These are phyloP conservation scores for Somion occarium DNA, from an alignment of 1,284 basidiomycete species.

Conservation along the genomic window DNA sequence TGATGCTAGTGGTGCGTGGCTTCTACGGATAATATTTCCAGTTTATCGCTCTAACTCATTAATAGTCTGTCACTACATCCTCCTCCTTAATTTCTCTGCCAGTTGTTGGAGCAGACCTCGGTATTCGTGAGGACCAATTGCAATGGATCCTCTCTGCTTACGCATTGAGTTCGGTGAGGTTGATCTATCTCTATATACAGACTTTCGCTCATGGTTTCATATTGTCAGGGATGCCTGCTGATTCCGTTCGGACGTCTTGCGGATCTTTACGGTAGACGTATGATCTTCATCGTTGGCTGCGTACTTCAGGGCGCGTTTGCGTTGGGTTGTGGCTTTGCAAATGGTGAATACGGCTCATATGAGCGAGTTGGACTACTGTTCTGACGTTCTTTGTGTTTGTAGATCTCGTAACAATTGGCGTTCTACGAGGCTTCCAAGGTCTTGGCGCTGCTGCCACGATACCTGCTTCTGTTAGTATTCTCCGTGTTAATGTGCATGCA, in stretches of 20 bases:
- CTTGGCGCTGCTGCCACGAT: slow-evolving; percentile 65
- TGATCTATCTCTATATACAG: too few species aligned
- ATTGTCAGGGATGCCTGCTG: slow-evolving; percentile 49
- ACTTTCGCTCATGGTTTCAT: too few species aligned
- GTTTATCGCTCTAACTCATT: neutral
- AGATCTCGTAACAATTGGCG: slow-evolving; percentile 53
- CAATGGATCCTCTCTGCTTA: slow-evolving; percentile 63
- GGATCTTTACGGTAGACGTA: slow-evolving; percentile 54
- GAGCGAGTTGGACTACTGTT: too few species aligned
- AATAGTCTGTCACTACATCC: slow-evolving; percentile 30
- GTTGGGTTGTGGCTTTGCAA: slow-evolving; percentile 37
- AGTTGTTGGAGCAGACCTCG: slow-evolving; percentile 43
- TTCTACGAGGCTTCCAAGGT: slow-evolving; percentile 70
- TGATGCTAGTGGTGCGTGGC: slow-evolving; percentile 3
- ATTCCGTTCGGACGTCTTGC: slow-evolving; percentile 54
- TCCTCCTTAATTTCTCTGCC: slow-evolving; percentile 47
- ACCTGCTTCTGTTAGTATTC: slow-evolving; percentile 55
- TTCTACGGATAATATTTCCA: neutral
- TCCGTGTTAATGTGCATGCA: too few species aligned
- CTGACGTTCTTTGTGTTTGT: neutral
- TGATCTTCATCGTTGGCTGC: slow-evolving; percentile 45
- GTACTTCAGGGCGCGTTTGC: slow-evolving; percentile 32
- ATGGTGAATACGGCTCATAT: slow-evolving; percentile 40
- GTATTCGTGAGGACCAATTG: slow-evolving; percentile 37
- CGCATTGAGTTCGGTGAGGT: slow-evolving; percentile 38